Base-by-base conservation (phyloP, 139 green algal genomes). In the Auxenochlorella pyrenoidosa region DNA sequence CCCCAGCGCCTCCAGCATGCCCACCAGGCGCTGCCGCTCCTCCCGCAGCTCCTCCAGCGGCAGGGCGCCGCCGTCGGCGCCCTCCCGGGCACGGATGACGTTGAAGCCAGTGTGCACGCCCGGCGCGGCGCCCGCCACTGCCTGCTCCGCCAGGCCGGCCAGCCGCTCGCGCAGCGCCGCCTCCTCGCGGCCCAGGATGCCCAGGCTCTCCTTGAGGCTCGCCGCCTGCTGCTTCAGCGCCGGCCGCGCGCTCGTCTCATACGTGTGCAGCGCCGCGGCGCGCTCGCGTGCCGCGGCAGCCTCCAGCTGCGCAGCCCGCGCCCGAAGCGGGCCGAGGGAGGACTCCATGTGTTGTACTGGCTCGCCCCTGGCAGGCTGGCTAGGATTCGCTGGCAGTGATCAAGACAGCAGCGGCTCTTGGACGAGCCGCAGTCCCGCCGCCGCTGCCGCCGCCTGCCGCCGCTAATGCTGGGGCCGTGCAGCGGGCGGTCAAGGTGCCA, bases 101-200 rank as follows among this genome's bases (percentile, higher is more conserved):
- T 93, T 93, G 78, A 93, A 93, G 34, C 91, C 91, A 36, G 87
- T 89, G 40, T 36, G 59, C 10, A 90, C 51, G 30, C 40, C 60
- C 16, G 71, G 51, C 21, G 76, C 47, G 36, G 70, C 51, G 71
- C 80, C 80, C 41, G 83, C 83, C 30, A 87, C 59, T 3, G 43
- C 34, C n/a, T 63, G 47, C 10, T n/a, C 32, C n/a, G 59, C 51
- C 38, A 72, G 34, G 15, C 36, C 71, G 34, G 38, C 79, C 30
- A 86, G 32, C 18, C 73, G 63, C 34, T 72, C 75, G 47, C 80
- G 82, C 63, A 84, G 41, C 18, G 43, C 59, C 13, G 73, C 82
- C 43, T 84, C 54, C 63, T 88, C 82, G 3, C 30, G 34, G 4
- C 47, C 36, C 44, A 90, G 80, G 43, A 88, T 71, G 63, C 54